Percentiles rank a stretch among this genome's conserved stretches.
These are phyloP conservation scores for Choanephora cucurbitarum DNA, from an alignment of 371 early-diverging fungal species.

Conservation along the genomic window DNA sequence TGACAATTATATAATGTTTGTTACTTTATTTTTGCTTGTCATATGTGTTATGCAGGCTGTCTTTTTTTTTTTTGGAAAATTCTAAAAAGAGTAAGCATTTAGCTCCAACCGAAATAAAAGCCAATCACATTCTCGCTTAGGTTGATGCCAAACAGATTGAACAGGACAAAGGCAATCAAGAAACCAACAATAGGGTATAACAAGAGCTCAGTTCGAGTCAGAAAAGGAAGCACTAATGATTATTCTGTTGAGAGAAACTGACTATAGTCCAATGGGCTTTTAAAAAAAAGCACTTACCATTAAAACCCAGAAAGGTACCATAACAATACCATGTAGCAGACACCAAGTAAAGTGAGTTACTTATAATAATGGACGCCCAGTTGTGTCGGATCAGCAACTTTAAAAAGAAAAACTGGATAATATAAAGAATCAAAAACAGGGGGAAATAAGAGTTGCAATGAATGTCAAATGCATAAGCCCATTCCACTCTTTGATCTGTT, in stretches of 20 bases:
- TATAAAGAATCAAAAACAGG: conserved; percentile 76
- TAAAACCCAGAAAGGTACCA: conserved; percentile 86
- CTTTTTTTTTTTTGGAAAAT: conserved; percentile 13
- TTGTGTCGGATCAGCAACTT: conserved; percentile 66
- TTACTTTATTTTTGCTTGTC: background rate
- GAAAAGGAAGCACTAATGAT: conserved; percentile 83
- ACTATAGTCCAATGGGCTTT: too few relatives aligned
- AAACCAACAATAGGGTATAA: conserved; percentile 68
- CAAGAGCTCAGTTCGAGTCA: conserved; percentile 82
- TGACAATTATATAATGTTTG: background rate
- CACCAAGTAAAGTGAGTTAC: conserved; percentile 80
- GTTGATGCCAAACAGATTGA: conserved; percentile 83
- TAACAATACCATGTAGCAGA: conserved; percentile 81
- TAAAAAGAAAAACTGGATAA: conserved; percentile 87
- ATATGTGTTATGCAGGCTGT: background rate
- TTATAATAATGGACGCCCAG: conserved; percentile 76
- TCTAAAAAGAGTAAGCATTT: conserved; percentile 1
- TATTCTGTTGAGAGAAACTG: background rate
- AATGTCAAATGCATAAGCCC: conserved; percentile 93
- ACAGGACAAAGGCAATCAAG: conserved; percentile 56
- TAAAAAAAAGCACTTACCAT: conserved; percentile 54
- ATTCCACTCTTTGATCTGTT: conserved; percentile 85
- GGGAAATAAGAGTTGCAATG: conserved; percentile 93
- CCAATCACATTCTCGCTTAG: conserved; percentile 71
- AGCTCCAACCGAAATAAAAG: conserved; percentile 61